Percentiles rank a stretch among this genome's conserved stretches.
Evolutionary conservation across 306 rosid species (phyloP).

Genomic region (Glycine tomentella): DNA sequence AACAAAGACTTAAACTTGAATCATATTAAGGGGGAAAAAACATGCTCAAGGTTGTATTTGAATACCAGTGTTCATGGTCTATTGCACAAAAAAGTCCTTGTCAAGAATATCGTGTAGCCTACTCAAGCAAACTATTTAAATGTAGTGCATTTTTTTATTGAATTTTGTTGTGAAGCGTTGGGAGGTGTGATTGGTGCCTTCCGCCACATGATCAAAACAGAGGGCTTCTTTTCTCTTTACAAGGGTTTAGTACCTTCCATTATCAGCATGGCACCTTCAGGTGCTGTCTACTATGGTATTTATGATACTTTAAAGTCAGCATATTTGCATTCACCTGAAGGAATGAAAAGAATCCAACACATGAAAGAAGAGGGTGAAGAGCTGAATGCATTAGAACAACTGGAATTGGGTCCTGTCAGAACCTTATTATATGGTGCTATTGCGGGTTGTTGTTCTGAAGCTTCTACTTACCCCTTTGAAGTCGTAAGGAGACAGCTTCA

Average conservation of each 20-base stretch:
- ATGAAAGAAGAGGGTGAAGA: slow-evolving; percentile 70
- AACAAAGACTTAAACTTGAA: slow-evolving; percentile 19
- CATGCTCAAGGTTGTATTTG: slow-evolving; percentile 23
- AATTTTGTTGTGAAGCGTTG: slow-evolving; percentile 64
- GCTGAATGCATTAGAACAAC: slow-evolving; percentile 82
- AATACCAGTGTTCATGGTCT: slow-evolving; percentile 20
- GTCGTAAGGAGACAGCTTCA: slow-evolving; percentile 95
- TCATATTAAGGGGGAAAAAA: not conserved
- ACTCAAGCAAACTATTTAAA: slow-evolving; percentile 13
- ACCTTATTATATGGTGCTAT: slow-evolving; percentile 92
- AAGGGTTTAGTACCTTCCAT: slow-evolving; percentile 95
- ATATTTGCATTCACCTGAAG: slow-evolving; percentile 87
- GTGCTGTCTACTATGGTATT: slow-evolving; percentile 95
- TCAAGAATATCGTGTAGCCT: slow-evolving; percentile 12
- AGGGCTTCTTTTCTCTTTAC: slow-evolving; percentile 92
- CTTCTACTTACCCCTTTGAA: slow-evolving; percentile 93
- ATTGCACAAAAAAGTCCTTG: not conserved
- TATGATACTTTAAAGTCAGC: slow-evolving; percentile 85
- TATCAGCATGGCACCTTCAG: slow-evolving; percentile 96
- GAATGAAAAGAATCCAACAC: slow-evolving; percentile 74
- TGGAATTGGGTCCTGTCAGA: slow-evolving; percentile 87
- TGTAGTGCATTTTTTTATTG: not conserved
- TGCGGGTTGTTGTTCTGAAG: slow-evolving; percentile 96
- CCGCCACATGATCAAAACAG: slow-evolving; percentile 82
- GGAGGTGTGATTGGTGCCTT: slow-evolving; percentile 92